These are phyloP conservation scores for Lactarius akahatsu DNA, from an alignment of 768 basidiomycete genomes.

Conservation along the genomic window DNA sequence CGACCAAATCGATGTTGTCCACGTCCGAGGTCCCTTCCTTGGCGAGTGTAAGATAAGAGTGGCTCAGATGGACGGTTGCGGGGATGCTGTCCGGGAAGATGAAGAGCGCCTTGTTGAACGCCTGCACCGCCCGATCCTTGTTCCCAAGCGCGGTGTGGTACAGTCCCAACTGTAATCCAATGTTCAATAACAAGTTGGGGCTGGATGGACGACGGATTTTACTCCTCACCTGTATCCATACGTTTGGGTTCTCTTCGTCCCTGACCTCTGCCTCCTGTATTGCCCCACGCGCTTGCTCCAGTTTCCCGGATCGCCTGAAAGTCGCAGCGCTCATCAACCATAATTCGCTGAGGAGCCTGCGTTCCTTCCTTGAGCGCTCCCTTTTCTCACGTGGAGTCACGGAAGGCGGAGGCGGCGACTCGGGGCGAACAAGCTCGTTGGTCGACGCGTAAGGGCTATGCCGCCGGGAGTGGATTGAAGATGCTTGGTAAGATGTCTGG, in stretches of 20 bases:
- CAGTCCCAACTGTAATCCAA: conserved; percentile 59
- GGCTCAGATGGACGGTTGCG: conserved; percentile 75
- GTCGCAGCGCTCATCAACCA: conserved; percentile 97
- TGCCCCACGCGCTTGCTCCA: conserved; percentile 85
- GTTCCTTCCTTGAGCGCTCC: conserved; percentile 49
- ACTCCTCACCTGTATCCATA: conserved; percentile 86
- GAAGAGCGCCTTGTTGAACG: conserved; percentile 87
- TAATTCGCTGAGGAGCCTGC: conserved; percentile 72
- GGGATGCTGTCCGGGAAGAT: conserved; percentile 77
- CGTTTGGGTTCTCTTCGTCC: conserved; percentile 81
- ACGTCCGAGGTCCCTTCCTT: conserved; percentile 33
- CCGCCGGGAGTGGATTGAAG: conserved; percentile 80
- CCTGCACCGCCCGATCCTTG: conserved; percentile 62
- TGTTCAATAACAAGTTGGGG: neutral
- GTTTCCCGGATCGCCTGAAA: conserved; percentile 84
- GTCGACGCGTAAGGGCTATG: conserved; percentile 40
- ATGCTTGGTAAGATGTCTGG: conserved; percentile 65
- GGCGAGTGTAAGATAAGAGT: conserved; percentile 59
- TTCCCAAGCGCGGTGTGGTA: conserved; percentile 63
- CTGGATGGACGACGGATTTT: neutral
- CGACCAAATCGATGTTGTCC: conserved; percentile 74
- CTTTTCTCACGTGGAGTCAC: conserved; percentile 34
- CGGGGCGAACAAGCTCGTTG: conserved; percentile 35
- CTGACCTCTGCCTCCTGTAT: conserved; percentile 93
- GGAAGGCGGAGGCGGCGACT: conserved; percentile 40